Evolutionary conservation across 2,329 filamentous ascomycete species (phyloP), one percentile per base, ranked within the genome.

Genomic region (Karstenula rhodostoma): DNA sequence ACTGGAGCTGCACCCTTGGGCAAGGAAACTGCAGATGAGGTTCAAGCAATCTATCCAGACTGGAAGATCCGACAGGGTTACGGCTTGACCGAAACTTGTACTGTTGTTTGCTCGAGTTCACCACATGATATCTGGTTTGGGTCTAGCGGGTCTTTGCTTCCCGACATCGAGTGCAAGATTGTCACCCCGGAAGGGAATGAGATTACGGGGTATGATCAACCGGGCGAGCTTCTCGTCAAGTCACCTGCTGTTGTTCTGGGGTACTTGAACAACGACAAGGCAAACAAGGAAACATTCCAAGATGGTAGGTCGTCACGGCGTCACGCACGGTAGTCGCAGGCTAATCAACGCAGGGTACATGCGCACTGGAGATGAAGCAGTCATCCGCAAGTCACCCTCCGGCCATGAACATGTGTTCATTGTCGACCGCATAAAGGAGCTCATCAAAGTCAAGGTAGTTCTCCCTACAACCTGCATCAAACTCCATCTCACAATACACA

Each of bases 201-300:
- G 72, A 84, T 95, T 9, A 89, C 85, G 0, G 84, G 81, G 8
- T 88, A 91, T 67, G 87, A 94, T 62, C 86, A 88, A 48, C 91
- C 90, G 0, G 94, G 94, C 37, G 94, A 97, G 77, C 84, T 97
- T 15, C 83, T 92, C 19, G 86, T 96, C 23, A 91, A 92, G 73
- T 87, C 87, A 0, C 93, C 93, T 0, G 89, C 89, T 0, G 86
- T 96, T 1, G 88, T 91, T 0, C 78, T 97, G 0, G 94, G 94
- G 0, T 97, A 97, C 68, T 80, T 96, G 56, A 90, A 96, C 79
- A 96, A 97, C 72, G 88, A 91, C 47, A 89, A 91, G 71, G 93
- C 94, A 3, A 96, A 89, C 22, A 83, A 85, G 54, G 92, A 96
- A 74, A 95, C 93, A 0, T 97, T 93, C 70, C 83, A 88, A 1